These are phyloP conservation scores for Aspergillus felis DNA, from an alignment of 2,329 filamentous ascomycete genomes.

Conservation along the genomic window DNA sequence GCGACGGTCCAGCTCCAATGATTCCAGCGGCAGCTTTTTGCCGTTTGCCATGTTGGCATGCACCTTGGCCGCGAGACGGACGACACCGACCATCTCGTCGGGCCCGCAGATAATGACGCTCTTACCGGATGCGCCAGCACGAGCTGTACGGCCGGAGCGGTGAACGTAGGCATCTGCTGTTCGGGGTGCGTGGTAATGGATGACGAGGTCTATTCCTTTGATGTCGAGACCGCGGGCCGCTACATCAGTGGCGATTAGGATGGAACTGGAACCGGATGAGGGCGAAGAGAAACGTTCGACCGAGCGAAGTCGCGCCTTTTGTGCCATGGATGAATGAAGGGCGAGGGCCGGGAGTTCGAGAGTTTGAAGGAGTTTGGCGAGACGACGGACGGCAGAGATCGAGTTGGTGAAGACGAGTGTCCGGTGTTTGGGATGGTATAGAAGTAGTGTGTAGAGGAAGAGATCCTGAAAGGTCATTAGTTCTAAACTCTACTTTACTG, in stretches of 20 bases:
- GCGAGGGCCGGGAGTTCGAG: conserved; percentile 72
- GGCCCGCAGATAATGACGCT: conserved; percentile 87
- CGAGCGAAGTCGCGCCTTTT: conserved; percentile 90
- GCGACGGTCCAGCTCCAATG: conserved; percentile 76
- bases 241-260: conserved; percentile 89
- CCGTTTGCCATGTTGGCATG: conserved; percentile 59
- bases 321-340: conserved; percentile 89
- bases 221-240: conserved; percentile 93
- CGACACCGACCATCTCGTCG: conserved; percentile 82
- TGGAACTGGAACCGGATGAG: conserved; percentile 51
- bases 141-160: conserved; percentile 87
- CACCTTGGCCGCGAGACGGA: conserved; percentile 81
- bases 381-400: conserved; percentile 82
- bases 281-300: conserved; percentile 80
- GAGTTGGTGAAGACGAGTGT: conserved; percentile 94
- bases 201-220: conserved; percentile 77
- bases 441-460: conserved; percentile 81
- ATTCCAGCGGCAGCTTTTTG: conserved; percentile 64
- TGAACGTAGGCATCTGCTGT: conserved; percentile 93
- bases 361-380: conserved; percentile 79
- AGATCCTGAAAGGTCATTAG: conserved; percentile 59
- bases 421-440: conserved; percentile 75
- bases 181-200: conserved; percentile 94
- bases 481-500: neutral
- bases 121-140: conserved; percentile 70